Conservation (phyloP, 306 rosid genomes). For the Medicago truncatula region DNA sequence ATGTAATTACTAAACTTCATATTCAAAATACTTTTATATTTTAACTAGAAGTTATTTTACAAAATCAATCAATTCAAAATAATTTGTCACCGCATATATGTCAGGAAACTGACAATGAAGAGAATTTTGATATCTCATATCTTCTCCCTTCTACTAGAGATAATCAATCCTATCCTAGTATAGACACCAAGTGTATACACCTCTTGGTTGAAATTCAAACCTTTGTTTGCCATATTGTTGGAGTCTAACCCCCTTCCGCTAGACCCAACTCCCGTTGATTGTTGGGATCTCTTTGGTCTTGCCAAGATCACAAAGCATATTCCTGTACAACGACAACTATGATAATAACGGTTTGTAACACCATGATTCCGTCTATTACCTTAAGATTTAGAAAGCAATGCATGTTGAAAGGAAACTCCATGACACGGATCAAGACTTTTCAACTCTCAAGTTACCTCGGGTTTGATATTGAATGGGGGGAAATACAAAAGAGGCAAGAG, state of each 20-base stretch:
- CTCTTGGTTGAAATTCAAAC: no score
- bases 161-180: no score
- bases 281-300: neutral
- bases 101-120: neutral
- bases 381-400: slow-evolving; percentile 1
- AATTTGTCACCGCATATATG: neutral
- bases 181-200: no score
- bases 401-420: neutral
- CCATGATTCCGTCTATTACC: no score
- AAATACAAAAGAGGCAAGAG: neutral
- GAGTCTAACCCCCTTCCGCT: no score
- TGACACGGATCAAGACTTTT: neutral
- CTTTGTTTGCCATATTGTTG: no score
- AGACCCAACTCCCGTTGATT: no score
- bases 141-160: no score
- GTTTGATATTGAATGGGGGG: slow-evolving; percentile 2
- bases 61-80: no score
- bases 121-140: neutral
- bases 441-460: neutral
- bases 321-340: neutral
- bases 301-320: neutral
- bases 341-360: neutral
- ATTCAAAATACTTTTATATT: no score
- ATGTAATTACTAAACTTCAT: no score
- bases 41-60: no score